Conservation (phyloP, 768 basidiomycete genomes). For the Xerocomus spinulosus region DNA sequence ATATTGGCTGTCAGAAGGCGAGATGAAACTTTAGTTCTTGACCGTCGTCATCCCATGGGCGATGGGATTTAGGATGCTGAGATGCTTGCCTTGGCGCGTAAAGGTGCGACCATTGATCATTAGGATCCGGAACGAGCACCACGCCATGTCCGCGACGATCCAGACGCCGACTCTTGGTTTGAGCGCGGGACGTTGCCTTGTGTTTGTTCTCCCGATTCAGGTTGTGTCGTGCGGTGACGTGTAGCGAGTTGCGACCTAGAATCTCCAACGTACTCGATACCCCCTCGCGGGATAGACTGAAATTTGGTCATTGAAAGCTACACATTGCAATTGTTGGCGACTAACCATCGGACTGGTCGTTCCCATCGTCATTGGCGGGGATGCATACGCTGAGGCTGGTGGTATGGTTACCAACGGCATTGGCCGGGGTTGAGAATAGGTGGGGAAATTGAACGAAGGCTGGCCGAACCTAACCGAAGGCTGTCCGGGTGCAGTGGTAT, state of each 20-base stretch:
- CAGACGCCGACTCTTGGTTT: conserved; percentile 17
- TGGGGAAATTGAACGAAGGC: conserved; percentile 21
- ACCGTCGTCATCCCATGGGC: neutral
- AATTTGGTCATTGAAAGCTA: conserved; percentile 9
- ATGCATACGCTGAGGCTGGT: conserved; percentile 6
- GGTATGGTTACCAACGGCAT: neutral
- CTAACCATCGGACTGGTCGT: neutral
- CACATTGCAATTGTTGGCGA: neutral
- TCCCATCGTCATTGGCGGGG: conserved; percentile 2
- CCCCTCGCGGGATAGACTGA: conserved; percentile 8
- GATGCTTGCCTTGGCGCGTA: conserved; percentile 1
- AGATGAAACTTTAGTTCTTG: neutral
- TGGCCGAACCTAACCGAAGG: conserved; percentile 19
- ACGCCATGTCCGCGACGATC: conserved; percentile 20
- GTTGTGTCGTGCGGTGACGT: conserved; percentile 4
- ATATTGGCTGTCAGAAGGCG: neutral
- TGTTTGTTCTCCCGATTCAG: conserved; percentile 3
- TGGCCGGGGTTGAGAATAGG: conserved; percentile 5
- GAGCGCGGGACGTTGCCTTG: neutral
- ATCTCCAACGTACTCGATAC: conserved; percentile 13
- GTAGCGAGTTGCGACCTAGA: conserved; percentile 6
- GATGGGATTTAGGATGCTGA: neutral
- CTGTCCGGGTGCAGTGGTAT: conserved; percentile 4
- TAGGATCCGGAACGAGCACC: conserved; percentile 7
- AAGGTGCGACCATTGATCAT: conserved; percentile 3